Evolutionary conservation across 306 rosid genomes (phyloP).

Genomic region (Cajanus cajan): DNA sequence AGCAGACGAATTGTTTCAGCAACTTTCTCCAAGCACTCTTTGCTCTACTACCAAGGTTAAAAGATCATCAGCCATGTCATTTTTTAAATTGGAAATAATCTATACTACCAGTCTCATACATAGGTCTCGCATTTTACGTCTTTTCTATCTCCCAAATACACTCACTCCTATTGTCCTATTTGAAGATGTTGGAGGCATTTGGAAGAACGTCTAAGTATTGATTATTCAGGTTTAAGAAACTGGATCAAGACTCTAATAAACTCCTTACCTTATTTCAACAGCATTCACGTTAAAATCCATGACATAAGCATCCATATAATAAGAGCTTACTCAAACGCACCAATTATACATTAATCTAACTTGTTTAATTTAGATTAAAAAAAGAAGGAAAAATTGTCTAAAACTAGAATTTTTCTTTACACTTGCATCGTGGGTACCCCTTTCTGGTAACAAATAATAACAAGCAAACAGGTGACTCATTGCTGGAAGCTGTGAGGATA

Average conservation of each 20-base stretch:
- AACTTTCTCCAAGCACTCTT: slow-evolving; percentile 90
- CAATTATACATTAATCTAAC: not conserved
- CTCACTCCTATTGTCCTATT: not conserved
- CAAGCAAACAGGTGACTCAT: not conserved
- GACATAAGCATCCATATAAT: not conserved
- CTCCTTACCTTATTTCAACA: no score
- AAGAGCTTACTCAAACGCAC: not conserved
- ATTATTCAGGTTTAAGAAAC: not conserved
- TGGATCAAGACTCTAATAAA: not conserved
- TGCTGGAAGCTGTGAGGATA: not conserved
- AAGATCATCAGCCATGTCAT: slow-evolving; percentile 18
- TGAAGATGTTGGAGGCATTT: not conserved
- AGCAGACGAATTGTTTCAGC: slow-evolving; percentile 66
- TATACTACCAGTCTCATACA: not conserved
- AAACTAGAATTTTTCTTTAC: not conserved
- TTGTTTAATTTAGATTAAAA: not conserved
- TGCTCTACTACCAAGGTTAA: slow-evolving; percentile 54
- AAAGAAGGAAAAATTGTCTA: not conserved
- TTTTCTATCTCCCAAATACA: not conserved
- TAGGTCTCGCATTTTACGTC: not conserved
- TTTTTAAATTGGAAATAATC: not conserved
- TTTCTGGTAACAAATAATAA: not conserved
- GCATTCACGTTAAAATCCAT: not conserved
- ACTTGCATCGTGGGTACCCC: not conserved
- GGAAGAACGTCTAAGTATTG: not conserved